A percentile compares a stretch with the other conserved stretches of the same genome.
Conservation (phyloP, 768 basidiomycete genomes). For the Phylloporus sp. region DNA sequence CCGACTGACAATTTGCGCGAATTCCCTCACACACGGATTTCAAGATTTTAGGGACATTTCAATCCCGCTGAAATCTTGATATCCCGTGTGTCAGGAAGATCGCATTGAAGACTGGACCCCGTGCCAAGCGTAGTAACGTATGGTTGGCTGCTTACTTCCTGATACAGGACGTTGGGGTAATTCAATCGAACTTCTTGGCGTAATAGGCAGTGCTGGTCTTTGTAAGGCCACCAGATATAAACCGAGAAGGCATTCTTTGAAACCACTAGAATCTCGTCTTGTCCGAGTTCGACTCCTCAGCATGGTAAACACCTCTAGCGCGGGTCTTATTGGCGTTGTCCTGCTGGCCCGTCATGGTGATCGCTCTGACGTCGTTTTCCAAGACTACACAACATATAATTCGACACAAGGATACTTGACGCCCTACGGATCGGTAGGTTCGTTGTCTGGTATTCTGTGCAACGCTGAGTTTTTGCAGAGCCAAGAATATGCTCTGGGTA, state of each 20-base stretch:
- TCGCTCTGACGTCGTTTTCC: conserved; percentile 54
- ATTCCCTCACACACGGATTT: too few relatives aligned
- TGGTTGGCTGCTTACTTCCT: background rate
- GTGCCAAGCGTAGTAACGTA: background rate
- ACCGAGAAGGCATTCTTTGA: background rate
- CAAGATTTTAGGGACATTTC: too few relatives aligned
- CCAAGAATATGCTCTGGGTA: conserved; percentile 64
- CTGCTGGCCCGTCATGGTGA: conserved; percentile 76
- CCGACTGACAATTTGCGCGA: background rate
- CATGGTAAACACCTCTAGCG: conserved; percentile 23
- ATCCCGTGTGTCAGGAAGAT: background rate
- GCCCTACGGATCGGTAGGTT: conserved; percentile 64
- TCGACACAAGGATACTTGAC: conserved; percentile 62
- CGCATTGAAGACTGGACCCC: background rate
- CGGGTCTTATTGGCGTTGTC: conserved; percentile 61
- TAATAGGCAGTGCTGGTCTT: background rate
- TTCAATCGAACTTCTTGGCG: background rate
- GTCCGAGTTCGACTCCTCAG: background rate
- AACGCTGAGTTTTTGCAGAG: conserved; percentile 2
- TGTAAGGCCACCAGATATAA: background rate
- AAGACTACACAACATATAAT: conserved; percentile 69
- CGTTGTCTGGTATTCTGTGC: background rate
- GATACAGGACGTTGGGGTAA: background rate
- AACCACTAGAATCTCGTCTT: background rate
- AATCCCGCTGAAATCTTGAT: too few relatives aligned